Percentiles rank a stretch among this genome's conserved stretches.
phyloP scores from a whole-genome alignment of 352 stramenopile genomes.

The Thalassiosira hispida region DNA sequence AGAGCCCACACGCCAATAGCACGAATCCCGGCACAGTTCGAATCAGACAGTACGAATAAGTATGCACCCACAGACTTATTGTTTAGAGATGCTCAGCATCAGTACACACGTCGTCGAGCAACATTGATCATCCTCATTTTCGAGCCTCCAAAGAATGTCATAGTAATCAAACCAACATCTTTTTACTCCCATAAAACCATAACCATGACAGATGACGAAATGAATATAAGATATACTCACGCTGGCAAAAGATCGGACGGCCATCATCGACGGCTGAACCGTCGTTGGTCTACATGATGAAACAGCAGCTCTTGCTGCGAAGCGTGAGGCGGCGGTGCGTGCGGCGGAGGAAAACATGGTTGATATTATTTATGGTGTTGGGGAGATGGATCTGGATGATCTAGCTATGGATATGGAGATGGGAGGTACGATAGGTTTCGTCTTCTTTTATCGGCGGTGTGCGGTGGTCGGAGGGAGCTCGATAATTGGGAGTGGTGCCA shows the following conservation, averaged over 20 bases:
- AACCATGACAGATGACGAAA: too few relatives aligned
- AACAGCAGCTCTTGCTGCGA: conserved; percentile 58
- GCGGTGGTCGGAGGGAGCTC: not conserved
- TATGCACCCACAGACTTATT: too few relatives aligned
- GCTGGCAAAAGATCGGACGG: conserved; percentile 66
- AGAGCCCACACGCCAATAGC: too few relatives aligned
- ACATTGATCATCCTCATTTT: too few relatives aligned
- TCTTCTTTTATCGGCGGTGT: not conserved
- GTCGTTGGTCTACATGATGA: conserved; percentile 38
- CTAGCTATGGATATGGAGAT: not conserved
- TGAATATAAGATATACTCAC: conserved; percentile 22
- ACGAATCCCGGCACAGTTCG: too few relatives aligned
- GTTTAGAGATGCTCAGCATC: too few relatives aligned
- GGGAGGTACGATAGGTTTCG: not conserved
- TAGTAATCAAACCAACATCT: too few relatives aligned
- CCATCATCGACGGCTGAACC: conserved; percentile 27
- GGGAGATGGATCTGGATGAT: not conserved
- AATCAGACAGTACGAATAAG: too few relatives aligned
- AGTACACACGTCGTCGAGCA: too few relatives aligned
- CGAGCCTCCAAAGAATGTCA: too few relatives aligned
- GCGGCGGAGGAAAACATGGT: conserved; percentile 70
- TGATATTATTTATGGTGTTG: not conserved
- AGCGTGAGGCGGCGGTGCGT: conserved; percentile 69
- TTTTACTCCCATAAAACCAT: too few relatives aligned
- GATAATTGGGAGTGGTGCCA: not conserved